A percentile compares a stretch with the other conserved stretches of the same genome.
phyloP scores from a whole-genome alignment of 257 asterid species.

The Solanum chaucha region DNA sequence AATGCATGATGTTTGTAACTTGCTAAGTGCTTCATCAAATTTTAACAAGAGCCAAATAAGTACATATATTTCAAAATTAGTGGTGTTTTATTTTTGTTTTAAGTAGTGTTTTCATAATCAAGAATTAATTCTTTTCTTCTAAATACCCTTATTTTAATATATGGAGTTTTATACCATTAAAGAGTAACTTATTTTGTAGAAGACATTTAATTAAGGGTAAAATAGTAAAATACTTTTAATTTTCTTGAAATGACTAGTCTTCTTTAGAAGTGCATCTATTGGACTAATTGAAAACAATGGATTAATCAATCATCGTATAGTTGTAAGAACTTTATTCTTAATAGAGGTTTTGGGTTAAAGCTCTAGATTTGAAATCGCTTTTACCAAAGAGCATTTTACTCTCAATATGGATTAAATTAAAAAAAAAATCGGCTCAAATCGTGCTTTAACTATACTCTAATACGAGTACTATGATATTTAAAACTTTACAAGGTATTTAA shows the following conservation, averaged over 20 bases:
- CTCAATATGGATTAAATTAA: background rate
- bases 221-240: background rate
- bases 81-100: background rate
- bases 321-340: no score
- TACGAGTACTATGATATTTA: background rate
- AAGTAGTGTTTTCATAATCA: background rate
- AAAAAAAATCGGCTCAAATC: no score
- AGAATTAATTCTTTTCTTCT: background rate
- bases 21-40: background rate
- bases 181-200: background rate
- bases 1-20: background rate
- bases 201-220: background rate
- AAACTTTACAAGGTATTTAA: background rate
- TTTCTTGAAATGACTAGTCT: background rate
- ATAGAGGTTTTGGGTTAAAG: background rate
- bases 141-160: background rate
- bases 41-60: background rate
- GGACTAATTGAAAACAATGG: background rate
- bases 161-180: background rate
- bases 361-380: no score
- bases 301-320: background rate
- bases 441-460: background rate
- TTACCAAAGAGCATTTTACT: background rate
- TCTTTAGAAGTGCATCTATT: background rate
- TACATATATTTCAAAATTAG: no score